Percentiles rank a stretch among this genome's conserved stretches.
Evolutionary conservation across 1,139 yeast species (phyloP).

Genomic region (Pichia sp.): DNA sequence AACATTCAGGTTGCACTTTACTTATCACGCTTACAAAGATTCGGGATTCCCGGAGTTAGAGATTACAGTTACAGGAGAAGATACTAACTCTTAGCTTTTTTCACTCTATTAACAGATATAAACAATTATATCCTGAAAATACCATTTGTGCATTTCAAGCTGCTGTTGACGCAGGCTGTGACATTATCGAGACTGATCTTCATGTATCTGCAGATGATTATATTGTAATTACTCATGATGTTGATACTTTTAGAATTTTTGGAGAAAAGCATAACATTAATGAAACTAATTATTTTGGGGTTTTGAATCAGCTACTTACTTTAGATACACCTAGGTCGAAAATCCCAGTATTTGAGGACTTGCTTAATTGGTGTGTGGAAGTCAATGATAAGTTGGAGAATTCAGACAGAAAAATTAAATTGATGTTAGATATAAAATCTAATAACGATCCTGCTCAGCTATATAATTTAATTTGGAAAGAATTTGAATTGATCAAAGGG

Average conservation of each 20-base stretch:
- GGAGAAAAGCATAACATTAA: constrained; percentile 41
- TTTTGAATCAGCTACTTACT: constrained; percentile 49
- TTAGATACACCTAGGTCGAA: constrained; percentile 44
- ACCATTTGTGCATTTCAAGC: constrained; percentile 66
- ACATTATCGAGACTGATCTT: constrained; percentile 75
- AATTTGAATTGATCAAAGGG: constrained; percentile 33
- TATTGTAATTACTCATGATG: constrained; percentile 73
- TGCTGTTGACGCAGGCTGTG: constrained; percentile 65
- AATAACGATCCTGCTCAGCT: constrained; percentile 55
- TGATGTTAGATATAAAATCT: constrained; percentile 81
- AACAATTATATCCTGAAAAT: constrained; percentile 69
- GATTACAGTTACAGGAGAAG: too few species aligned
- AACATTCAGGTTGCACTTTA: too few species aligned
- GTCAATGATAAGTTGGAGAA: constrained; percentile 26
- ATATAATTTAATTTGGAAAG: constrained; percentile 45
- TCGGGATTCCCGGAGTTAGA: constrained; percentile 1
- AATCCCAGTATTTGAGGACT: constrained; percentile 56
- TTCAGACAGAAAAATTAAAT: constrained; percentile 30
- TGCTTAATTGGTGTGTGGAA: constrained; percentile 51
- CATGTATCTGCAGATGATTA: constrained; percentile 71
- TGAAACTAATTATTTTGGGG: constrained; percentile 36
- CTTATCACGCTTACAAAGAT: too few species aligned
- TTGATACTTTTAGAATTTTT: constrained; percentile 54
- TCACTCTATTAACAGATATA: constrained; percentile 30
- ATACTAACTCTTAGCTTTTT: too few species aligned